Percentiles rank a stretch among this genome's conserved stretches.
Evolutionary conservation across 106 monocot genomes (phyloP).

Genomic region (Vanilla planifolia): DNA sequence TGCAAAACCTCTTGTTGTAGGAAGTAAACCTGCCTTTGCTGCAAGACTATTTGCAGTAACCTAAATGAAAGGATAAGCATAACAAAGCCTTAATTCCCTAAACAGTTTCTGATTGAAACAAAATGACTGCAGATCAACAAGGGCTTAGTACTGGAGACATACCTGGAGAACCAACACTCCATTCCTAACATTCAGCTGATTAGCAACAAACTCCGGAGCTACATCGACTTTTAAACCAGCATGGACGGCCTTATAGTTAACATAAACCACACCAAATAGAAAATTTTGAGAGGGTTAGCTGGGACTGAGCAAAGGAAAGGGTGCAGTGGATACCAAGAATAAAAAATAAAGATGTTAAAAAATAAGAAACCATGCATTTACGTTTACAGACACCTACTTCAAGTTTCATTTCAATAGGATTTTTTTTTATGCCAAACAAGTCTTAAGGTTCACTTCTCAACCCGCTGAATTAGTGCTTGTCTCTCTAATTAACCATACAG

Average conservation of each 20-base stretch:
- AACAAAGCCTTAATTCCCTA: neutral
- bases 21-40: slow-evolving; percentile 81
- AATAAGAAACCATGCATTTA: no score
- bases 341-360: no score
- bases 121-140: neutral
- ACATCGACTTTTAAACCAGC: slow-evolving; percentile 76
- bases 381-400: no score
- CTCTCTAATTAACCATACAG: no score
- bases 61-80: slow-evolving; percentile 12
- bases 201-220: slow-evolving; percentile 77
- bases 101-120: neutral
- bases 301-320: no score
- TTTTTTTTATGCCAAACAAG: no score
- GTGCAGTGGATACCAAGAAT: no score
- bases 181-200: slow-evolving; percentile 85
- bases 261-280: no score
- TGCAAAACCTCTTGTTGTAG: slow-evolving; percentile 76
- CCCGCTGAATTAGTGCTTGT: no score
- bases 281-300: no score
- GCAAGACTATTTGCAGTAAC: slow-evolving; percentile 61
- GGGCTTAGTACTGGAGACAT: neutral
- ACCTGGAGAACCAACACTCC: slow-evolving; percentile 88
- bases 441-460: no score
- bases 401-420: no score
- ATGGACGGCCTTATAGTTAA: slow-evolving; percentile 61